Base-by-base conservation (phyloP, 106 monocot species). In the Allium fistulosum region DNA sequence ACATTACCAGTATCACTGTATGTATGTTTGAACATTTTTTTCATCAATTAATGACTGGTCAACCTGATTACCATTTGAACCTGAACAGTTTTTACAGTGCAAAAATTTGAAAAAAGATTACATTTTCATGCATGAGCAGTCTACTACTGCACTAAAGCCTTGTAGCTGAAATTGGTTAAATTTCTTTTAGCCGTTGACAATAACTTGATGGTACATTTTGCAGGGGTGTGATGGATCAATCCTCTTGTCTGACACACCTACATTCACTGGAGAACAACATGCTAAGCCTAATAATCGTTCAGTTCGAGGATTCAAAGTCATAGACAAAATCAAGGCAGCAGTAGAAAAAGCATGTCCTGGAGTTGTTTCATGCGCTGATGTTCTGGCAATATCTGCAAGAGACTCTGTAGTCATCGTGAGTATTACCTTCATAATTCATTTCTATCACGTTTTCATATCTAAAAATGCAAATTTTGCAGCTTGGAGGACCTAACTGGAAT, bases 181-280 rank as follows among this genome's bases (percentile, higher is more conserved):
- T 5, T 37, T 37, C 0, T 5, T 37, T 37, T 37, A 37, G 37
- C 37, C 37, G 1, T 37, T 0, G 22, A 22, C 0, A 37, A 37
- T 37, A 37, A 37, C 37, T 5, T 37, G 5, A 37, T 37, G 37
- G 37, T 50, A 10, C 63, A 49, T 28, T 11, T 51, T 65, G 3
- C 48, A 91, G 91, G 91, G 91, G 0, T 91, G 91, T 45, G 92
- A 92, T 61, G 92, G 72, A 13, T 92, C 92, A 9, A 14, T 91
- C 27, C 77, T 91, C 17, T 70, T 91, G 61, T 80, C 87, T 7
- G 91, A 91, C 81, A 91, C 91, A 0, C 9, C 82, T 0, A 91
- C 15, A 69, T 91, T 91, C 75, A 84, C 82, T 14, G 91, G 91
- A 2, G 91, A 91, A 77, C 87, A 91, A 77, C 79, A 57, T 6